These are phyloP conservation scores for Yamadazyma dendronema DNA, from an alignment of 1,139 yeast genomes.

Conservation along the genomic window DNA sequence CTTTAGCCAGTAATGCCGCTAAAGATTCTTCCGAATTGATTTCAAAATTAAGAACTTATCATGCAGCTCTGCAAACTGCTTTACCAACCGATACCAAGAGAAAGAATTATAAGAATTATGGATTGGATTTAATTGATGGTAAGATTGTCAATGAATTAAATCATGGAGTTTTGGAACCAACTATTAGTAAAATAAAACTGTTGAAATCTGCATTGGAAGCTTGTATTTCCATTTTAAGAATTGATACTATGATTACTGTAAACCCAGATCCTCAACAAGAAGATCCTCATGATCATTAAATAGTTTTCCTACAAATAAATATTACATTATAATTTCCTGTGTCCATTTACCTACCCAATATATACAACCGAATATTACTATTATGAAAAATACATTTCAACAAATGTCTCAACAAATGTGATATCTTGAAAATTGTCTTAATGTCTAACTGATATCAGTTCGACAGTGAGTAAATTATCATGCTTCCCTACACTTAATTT, in stretches of 20 bases:
- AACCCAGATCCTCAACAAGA: constrained; percentile 94
- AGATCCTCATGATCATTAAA: constrained; percentile 73
- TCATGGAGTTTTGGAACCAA: constrained; percentile 93
- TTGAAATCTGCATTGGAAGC: constrained; percentile 97
- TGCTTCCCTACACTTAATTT: constrained; percentile 3
- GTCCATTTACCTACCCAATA: constrained; percentile 3
- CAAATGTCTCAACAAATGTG: not conserved
- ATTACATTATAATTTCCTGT: constrained; percentile 1
- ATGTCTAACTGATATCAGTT: constrained; percentile 1
- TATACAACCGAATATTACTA: constrained; percentile 2
- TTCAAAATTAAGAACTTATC: constrained; percentile 93
- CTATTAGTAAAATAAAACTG: constrained; percentile 87
- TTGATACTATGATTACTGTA: constrained; percentile 96
- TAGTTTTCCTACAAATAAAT: not conserved
- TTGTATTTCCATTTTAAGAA: constrained; percentile 93
- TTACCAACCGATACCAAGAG: constrained; percentile 78
- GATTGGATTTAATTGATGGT: constrained; percentile 88
- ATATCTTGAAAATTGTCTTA: too few relatives aligned
- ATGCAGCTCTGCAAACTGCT: constrained; percentile 91
- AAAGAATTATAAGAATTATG: constrained; percentile 83
- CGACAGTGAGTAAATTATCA: constrained; percentile 1
- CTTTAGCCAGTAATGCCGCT: constrained; percentile 96
- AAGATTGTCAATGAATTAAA: constrained; percentile 83
- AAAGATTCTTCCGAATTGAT: constrained; percentile 94
- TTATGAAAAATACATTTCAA: constrained; percentile 1